Conservation (phyloP, 306 rosid species). For the Cucurbita ficifolia region DNA sequence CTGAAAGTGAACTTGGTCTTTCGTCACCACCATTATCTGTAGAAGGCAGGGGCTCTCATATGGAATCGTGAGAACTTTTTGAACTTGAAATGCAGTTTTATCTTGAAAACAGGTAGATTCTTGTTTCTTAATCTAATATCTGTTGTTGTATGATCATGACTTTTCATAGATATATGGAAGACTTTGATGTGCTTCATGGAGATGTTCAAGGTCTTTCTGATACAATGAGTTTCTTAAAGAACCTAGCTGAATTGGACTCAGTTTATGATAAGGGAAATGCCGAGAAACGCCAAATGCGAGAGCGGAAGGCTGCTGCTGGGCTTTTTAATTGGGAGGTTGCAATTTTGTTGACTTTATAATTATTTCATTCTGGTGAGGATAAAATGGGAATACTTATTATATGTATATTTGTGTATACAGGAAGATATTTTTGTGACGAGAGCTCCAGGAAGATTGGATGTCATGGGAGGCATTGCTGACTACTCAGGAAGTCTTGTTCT, state of each 20-base stretch:
- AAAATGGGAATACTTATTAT: neutral
- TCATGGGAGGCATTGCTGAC: constrained; percentile 99
- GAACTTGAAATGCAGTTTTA: neutral
- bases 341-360: neutral
- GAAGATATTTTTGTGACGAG: constrained; percentile 83
- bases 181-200: constrained; percentile 88
- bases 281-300: constrained; percentile 47
- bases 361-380: neutral
- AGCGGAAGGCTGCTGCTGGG: constrained; percentile 93
- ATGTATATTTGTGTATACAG: constrained; percentile 16
- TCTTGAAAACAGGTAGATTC: neutral
- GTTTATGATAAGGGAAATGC: constrained; percentile 15
- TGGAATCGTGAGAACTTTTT: constrained; percentile 42
- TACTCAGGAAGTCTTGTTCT: constrained; percentile 97
- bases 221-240: constrained; percentile 58
- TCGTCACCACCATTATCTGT: constrained; percentile 28
- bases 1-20: constrained; percentile 60
- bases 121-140: neutral
- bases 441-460: constrained; percentile 97
- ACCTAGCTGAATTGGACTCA: constrained; percentile 47
- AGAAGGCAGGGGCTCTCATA: constrained; percentile 18
- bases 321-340: constrained; percentile 85
- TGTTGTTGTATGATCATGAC: neutral
- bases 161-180: constrained; percentile 40
- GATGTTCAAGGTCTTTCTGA: constrained; percentile 74